A percentile compares a stretch with the other conserved stretches of the same genome.
These are phyloP conservation scores for Phytophthora capsici DNA, from an alignment of 352 stramenopile species.

Conservation along the genomic window DNA sequence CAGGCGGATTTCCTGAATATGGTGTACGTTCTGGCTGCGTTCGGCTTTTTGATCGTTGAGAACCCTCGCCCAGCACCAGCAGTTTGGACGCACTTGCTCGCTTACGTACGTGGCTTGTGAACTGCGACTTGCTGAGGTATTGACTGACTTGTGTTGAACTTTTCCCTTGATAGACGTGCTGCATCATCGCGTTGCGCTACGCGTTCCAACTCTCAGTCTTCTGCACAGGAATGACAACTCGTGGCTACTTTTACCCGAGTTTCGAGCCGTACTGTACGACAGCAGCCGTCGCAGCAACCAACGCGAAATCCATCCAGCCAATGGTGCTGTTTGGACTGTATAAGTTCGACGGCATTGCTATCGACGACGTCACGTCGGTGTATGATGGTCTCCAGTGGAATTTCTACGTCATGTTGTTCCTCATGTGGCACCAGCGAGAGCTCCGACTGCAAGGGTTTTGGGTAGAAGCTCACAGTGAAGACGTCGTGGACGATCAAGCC, in stretches of 20 bases:
- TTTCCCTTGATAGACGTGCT: constrained; percentile 46
- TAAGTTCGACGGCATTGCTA: constrained; percentile 83
- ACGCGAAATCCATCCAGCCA: constrained; percentile 74
- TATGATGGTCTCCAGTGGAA: constrained; percentile 84
- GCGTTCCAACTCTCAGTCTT: constrained; percentile 87
- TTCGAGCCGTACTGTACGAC: constrained; percentile 79
- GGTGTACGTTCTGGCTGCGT: constrained; percentile 72
- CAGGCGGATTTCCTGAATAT: constrained; percentile 86
- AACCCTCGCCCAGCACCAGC: constrained; percentile 69
- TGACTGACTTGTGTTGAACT: neutral
- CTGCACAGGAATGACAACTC: constrained; percentile 65
- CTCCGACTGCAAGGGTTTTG: constrained; percentile 83
- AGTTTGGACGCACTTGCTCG: constrained; percentile 77
- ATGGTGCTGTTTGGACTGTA: constrained; percentile 86
- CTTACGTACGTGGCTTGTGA: constrained; percentile 67
- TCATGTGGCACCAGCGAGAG: constrained; percentile 85
- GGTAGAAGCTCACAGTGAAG: constrained; percentile 42
- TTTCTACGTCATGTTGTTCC: constrained; percentile 80
- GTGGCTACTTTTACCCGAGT: constrained; percentile 76
- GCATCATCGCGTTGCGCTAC: constrained; percentile 69
- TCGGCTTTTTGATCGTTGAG: constrained; percentile 77
- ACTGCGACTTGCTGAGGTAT: neutral
- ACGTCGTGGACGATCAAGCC: constrained; percentile 29
- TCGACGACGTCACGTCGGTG: constrained; percentile 57
- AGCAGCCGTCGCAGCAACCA: constrained; percentile 36